A percentile compares a stretch with the other conserved stretches of the same genome.
Evolutionary conservation across 2,329 filamentous ascomycete genomes (phyloP).

Genomic region (Cercospora berteroae): DNA sequence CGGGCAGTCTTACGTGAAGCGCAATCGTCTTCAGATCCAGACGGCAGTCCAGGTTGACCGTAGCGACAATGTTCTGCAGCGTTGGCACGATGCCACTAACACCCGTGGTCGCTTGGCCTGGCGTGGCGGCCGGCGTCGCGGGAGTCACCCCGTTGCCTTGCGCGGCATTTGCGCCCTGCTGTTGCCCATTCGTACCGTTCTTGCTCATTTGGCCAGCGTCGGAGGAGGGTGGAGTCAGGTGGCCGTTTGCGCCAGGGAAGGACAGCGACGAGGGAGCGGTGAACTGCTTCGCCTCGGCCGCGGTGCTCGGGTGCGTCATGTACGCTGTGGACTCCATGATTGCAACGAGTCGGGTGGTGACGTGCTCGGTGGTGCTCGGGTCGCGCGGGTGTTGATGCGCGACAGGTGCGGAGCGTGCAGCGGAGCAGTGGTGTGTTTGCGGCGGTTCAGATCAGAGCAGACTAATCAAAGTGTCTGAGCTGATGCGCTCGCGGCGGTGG

Average conservation of each 20-base stretch:
- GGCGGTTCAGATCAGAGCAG: constrained; percentile 23
- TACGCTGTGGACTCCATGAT: constrained; percentile 71
- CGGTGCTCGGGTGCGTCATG: constrained; percentile 86
- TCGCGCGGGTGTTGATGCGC: constrained; percentile 3
- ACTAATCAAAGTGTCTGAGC: constrained; percentile 24
- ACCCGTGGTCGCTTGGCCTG: constrained; percentile 67
- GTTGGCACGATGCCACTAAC: constrained; percentile 40
- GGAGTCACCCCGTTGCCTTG: constrained; percentile 71
- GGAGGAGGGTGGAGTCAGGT: constrained; percentile 75
- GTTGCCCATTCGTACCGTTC: constrained; percentile 51
- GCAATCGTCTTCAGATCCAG: constrained; percentile 98
- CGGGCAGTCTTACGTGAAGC: constrained; percentile 57
- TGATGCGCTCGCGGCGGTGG: constrained; percentile 17
- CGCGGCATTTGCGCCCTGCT: constrained; percentile 45
- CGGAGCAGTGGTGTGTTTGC: constrained; percentile 4
- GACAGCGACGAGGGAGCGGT: constrained; percentile 89
- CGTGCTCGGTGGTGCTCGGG: constrained; percentile 1
- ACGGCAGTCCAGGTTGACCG: constrained; percentile 95
- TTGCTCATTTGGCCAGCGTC: constrained; percentile 61
- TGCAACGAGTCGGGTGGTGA: constrained; percentile 13
- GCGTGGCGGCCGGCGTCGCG: constrained; percentile 87
- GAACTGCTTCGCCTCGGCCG: constrained; percentile 92
- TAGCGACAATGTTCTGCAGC: constrained; percentile 60
- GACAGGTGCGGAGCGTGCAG: neutral
- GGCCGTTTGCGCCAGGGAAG: constrained; percentile 73